Evolutionary conservation across 257 asterid species (phyloP).

Genomic region (Lavandula angustifolia): DNA sequence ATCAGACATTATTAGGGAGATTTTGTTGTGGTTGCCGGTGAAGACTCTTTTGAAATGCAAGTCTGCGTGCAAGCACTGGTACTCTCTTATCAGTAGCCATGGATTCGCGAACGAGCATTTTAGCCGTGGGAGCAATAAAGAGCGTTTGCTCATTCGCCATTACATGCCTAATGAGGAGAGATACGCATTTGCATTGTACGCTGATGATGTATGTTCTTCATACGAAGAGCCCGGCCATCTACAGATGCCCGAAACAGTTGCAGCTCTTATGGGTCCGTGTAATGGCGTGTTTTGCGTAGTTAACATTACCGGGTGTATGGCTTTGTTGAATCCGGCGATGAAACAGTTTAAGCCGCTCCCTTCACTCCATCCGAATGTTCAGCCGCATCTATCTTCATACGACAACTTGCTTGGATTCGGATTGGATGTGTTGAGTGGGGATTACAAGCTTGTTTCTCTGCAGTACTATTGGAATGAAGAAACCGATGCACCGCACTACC

Average conservation of each 20-base stretch:
- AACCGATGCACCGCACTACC: slow-evolving; percentile 25
- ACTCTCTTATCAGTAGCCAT: slow-evolving; percentile 35
- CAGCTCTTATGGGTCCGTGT: slow-evolving; percentile 45
- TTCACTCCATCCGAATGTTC: slow-evolving; percentile 13
- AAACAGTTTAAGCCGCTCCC: slow-evolving; percentile 46
- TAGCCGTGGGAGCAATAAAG: slow-evolving; percentile 28
- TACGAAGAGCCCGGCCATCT: slow-evolving; percentile 41
- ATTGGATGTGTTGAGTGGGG: slow-evolving; percentile 32
- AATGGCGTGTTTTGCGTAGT: slow-evolving; percentile 46
- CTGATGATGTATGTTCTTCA: slow-evolving; percentile 23
- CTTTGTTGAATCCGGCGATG: slow-evolving; percentile 46
- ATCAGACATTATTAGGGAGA: slow-evolving; percentile 41
- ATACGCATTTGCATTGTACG: slow-evolving; percentile 36
- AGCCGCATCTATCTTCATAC: slow-evolving; percentile 25
- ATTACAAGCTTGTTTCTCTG: slow-evolving; percentile 44
- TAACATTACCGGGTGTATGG: slow-evolving; percentile 24
- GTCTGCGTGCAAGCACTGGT: slow-evolving; percentile 50
- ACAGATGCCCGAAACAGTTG: slow-evolving; percentile 31
- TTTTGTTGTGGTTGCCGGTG: slow-evolving; percentile 41
- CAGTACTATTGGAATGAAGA: slow-evolving; percentile 37
- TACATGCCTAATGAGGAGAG: slow-evolving; percentile 23
- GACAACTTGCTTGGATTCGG: slow-evolving; percentile 46
- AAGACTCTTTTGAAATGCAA: slow-evolving; percentile 43
- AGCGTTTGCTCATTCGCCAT: slow-evolving; percentile 41
- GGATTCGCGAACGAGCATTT: slow-evolving; percentile 39